Percentiles rank a stretch among this genome's conserved stretches.
Conservation (phyloP, 768 basidiomycete genomes). For the Galerina marginata region DNA sequence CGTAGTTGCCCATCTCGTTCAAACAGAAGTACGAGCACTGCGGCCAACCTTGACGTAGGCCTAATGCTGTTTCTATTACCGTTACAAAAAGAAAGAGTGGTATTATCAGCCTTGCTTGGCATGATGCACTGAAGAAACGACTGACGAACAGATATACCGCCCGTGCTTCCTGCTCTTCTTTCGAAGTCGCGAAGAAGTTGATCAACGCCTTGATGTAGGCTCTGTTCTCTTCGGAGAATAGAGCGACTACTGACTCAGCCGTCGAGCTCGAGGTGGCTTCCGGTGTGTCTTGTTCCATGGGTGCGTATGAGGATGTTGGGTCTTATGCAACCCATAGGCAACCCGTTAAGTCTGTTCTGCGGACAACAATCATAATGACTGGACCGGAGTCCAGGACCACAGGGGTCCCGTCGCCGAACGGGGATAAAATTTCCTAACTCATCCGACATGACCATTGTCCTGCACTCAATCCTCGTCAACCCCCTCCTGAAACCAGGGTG, state of each 20-base stretch:
- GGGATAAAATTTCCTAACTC: no score
- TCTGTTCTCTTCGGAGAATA: constrained; percentile 11
- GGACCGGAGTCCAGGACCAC: constrained; percentile 2
- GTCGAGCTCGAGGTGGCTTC: background rate
- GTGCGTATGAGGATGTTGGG: no score
- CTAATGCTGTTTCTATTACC: constrained; percentile 3
- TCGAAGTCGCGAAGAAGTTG: constrained; percentile 24
- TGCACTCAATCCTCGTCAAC: no score
- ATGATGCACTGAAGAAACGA: background rate
- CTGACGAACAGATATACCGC: constrained; percentile 54
- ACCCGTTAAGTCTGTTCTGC: background rate
- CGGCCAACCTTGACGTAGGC: constrained; percentile 54
- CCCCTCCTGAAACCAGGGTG: no score
- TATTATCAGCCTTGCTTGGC: background rate
- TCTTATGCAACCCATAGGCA: no score
- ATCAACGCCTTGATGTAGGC: constrained; percentile 44
- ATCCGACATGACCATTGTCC: no score
- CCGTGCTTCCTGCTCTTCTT: constrained; percentile 27
- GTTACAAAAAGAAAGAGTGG: no score
- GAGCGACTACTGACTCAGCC: background rate
- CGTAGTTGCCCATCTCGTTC: constrained; percentile 64
- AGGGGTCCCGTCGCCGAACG: background rate
- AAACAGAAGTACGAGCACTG: constrained; percentile 78
- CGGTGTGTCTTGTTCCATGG: background rate
- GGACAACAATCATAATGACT: background rate